Conservation (phyloP, 2,329 filamentous ascomycete genomes). For the Metarhizium anisopliae region DNA sequence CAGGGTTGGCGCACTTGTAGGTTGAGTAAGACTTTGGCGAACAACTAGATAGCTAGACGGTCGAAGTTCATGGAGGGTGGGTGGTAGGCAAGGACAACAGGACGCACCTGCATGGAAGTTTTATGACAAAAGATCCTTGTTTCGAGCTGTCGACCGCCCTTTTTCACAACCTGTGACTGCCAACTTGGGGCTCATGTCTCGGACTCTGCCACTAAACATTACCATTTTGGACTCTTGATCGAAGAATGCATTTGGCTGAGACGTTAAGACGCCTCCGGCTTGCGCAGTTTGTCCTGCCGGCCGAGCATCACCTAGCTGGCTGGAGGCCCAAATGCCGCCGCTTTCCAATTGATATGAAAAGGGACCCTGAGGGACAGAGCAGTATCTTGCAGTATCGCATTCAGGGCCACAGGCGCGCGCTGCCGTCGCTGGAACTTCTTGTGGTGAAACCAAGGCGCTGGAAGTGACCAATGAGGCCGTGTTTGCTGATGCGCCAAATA, state of each 20-base stretch:
- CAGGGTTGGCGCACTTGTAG: not conserved
- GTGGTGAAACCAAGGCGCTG: not conserved
- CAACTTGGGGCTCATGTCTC: not conserved
- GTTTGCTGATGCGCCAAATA: not conserved
- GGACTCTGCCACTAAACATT: not conserved
- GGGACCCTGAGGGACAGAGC: not conserved
- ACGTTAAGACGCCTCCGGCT: not conserved
- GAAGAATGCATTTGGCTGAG: not conserved
- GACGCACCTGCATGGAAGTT: not conserved
- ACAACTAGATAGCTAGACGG: not conserved
- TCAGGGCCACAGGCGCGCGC: not conserved
- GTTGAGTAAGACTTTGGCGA: not conserved
- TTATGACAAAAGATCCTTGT: conserved; percentile 1
- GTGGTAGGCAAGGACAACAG: not conserved
- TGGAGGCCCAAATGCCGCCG: not conserved
- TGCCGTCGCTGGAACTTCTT: not conserved
- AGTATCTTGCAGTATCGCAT: not conserved
- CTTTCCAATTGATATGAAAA: not conserved
- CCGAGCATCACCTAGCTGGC: not conserved
- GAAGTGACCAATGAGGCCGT: not conserved
- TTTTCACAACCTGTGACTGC: not conserved
- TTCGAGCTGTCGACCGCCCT: not conserved
- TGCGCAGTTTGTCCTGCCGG: not conserved
- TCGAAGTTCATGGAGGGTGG: not conserved
- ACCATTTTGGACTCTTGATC: not conserved